phyloP scores from a whole-genome alignment of 1,284 basidiomycete species.

The Tylopilus orsonianus region DNA sequence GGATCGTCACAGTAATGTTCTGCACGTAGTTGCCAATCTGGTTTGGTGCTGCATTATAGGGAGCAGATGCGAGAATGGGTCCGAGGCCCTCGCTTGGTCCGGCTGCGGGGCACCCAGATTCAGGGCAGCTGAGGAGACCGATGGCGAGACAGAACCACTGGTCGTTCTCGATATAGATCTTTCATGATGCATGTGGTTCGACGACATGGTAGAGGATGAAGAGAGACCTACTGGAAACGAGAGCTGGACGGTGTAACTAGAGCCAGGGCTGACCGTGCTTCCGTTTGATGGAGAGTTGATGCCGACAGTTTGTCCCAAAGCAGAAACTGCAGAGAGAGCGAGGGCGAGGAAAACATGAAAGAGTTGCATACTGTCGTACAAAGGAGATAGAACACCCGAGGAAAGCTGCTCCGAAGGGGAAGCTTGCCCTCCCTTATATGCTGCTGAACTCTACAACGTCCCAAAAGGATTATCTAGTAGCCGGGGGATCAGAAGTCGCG shows the following conservation, averaged over 20 bases:
- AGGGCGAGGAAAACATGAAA: background rate
- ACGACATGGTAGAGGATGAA: too few species aligned
- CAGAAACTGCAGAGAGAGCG: background rate
- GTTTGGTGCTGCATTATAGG: too few species aligned
- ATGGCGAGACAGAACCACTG: background rate
- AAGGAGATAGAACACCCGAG: too few species aligned
- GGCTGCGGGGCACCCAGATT: background rate
- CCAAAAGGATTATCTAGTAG: background rate
- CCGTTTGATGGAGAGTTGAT: background rate
- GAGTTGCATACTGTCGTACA: background rate
- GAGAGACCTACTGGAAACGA: background rate
- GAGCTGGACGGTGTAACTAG: background rate
- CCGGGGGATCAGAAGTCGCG: background rate
- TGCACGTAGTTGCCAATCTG: too few species aligned
- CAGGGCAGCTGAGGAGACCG: background rate
- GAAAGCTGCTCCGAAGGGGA: too few species aligned
- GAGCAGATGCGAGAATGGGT: background rate
- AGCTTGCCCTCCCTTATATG: background rate
- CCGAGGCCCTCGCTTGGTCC: background rate
- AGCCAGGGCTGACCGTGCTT: background rate
- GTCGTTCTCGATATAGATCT: constrained; percentile 2
- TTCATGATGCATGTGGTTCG: background rate
- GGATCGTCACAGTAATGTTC: background rate
- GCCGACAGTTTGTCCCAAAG: background rate
- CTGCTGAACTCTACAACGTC: background rate